Percentiles rank a stretch among this genome's conserved stretches.
These are phyloP conservation scores for Cymbopogon citratus DNA, from an alignment of 176 grass and related monocot genomes.

Conservation along the genomic window DNA sequence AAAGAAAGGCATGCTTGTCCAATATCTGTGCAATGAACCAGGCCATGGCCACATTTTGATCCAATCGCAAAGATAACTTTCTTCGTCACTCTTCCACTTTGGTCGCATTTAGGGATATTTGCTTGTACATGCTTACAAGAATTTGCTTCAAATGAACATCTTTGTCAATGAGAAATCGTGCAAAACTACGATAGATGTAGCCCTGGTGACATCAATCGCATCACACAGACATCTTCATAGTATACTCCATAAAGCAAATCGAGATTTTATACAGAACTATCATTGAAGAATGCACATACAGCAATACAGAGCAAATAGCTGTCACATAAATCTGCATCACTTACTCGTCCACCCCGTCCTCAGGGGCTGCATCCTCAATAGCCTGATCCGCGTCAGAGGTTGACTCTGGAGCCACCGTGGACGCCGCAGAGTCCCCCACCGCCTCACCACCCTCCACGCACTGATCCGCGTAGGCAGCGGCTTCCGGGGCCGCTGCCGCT, in stretches of 20 bases:
- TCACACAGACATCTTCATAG: background rate
- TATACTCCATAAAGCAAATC: background rate
- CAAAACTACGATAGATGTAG: background rate
- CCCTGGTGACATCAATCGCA: background rate
- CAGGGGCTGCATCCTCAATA: slow-evolving; percentile 26
- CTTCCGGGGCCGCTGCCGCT: background rate
- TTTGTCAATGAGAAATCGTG: background rate
- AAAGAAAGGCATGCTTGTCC: too few relatives aligned
- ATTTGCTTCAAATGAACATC: background rate
- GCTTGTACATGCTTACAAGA: background rate
- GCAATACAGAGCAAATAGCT: background rate
- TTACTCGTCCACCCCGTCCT: slow-evolving; percentile 51
- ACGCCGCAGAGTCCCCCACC: slow-evolving; percentile 22
- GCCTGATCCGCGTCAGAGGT: slow-evolving; percentile 22
- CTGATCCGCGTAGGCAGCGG: slow-evolving; percentile 10
- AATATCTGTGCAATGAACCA: background rate
- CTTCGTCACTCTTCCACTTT: background rate
- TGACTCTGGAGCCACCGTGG: background rate
- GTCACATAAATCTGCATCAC: background rate
- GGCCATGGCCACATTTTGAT: too few relatives aligned
- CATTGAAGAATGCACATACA: background rate
- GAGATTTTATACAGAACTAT: background rate
- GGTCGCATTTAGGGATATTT: background rate
- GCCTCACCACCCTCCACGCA: background rate
- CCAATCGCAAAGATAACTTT: background rate